phyloP scores from a whole-genome alignment of 116 monocot genomes.

The Iris pallida region DNA sequence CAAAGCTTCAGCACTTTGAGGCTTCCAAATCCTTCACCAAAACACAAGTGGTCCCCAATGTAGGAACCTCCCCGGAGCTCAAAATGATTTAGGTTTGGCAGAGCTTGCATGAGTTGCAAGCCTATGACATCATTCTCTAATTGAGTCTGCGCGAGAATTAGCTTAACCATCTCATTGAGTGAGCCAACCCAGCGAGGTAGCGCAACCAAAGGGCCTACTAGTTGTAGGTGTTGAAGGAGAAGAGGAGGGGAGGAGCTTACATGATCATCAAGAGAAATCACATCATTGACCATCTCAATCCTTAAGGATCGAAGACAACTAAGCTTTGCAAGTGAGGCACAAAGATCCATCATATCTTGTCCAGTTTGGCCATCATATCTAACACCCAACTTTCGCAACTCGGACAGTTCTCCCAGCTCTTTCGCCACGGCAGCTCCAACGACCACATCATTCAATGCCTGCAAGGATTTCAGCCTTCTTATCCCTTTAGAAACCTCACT shows the following conservation, averaged over 20 bases:
- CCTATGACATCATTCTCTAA: not conserved
- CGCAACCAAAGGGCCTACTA: not conserved
- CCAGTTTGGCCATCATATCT: not conserved
- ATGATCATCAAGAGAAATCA: not conserved
- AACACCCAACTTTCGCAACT: not conserved
- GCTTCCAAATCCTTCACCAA: not conserved
- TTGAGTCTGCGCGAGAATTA: not conserved
- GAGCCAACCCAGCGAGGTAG: not conserved
- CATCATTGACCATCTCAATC: not conserved
- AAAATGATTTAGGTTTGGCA: not conserved
- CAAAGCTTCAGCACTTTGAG: not conserved
- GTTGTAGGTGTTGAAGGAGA: not conserved
- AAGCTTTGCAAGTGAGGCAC: not conserved
- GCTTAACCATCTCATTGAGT: not conserved
- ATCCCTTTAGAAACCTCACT: not conserved
- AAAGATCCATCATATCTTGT: not conserved
- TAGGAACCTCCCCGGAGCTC: not conserved
- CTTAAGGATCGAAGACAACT: not conserved
- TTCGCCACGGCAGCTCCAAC: not conserved
- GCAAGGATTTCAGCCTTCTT: not conserved
- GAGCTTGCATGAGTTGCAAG: not conserved
- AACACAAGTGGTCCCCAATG: not conserved
- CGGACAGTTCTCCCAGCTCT: constrained; percentile 1
- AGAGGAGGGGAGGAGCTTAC: not conserved
- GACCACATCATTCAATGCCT: not conserved